A percentile compares a stretch with the other conserved stretches of the same genome.
Conservation (phyloP, 2,329 filamentous ascomycete species). For the Pezicula neosporulosa region DNA sequence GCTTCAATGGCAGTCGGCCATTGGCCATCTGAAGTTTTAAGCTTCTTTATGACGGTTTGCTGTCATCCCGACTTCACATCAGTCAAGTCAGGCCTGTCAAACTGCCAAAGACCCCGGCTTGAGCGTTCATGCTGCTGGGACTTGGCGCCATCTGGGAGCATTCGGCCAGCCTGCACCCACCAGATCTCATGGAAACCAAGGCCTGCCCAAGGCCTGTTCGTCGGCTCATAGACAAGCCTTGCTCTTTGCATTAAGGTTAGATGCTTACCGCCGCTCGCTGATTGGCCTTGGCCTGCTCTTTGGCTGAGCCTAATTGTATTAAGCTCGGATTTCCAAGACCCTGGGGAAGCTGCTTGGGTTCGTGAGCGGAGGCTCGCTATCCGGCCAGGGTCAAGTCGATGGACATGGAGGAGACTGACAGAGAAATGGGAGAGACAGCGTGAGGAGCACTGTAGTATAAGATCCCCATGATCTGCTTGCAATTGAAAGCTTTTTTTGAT, state of each 20-base stretch:
- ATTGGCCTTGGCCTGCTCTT: slow-evolving; percentile 3
- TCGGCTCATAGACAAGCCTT: slow-evolving; percentile 7
- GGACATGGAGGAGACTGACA: slow-evolving; percentile 1
- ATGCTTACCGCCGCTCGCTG: slow-evolving; percentile 4
- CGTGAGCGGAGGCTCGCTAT: slow-evolving; percentile 6
- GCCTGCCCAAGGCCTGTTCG: not conserved
- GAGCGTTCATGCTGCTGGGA: not conserved
- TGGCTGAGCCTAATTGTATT: slow-evolving; percentile 15
- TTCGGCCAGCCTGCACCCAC: slow-evolving; percentile 2
- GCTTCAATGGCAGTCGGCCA: slow-evolving; percentile 4
- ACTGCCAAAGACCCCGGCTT: not conserved
- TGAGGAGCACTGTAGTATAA: slow-evolving; percentile 1
- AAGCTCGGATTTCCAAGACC: slow-evolving; percentile 11
- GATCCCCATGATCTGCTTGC: slow-evolving; percentile 7
- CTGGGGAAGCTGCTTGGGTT: slow-evolving; percentile 8
- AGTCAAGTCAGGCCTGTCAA: not conserved
- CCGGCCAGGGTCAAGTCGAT: slow-evolving; percentile 13
- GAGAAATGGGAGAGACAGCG: slow-evolving; percentile 12
- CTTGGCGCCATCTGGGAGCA: not conserved
- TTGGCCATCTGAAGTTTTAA: slow-evolving; percentile 18
- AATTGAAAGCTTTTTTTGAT: slow-evolving; percentile 3
- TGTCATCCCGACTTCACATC: not conserved
- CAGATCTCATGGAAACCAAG: not conserved
- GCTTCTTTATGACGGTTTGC: slow-evolving; percentile 6
- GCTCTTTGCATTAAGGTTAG: slow-evolving; percentile 16